Evolutionary conservation across 345 rosid genomes (phyloP).

Genomic region (Erucastrum elatum): DNA sequence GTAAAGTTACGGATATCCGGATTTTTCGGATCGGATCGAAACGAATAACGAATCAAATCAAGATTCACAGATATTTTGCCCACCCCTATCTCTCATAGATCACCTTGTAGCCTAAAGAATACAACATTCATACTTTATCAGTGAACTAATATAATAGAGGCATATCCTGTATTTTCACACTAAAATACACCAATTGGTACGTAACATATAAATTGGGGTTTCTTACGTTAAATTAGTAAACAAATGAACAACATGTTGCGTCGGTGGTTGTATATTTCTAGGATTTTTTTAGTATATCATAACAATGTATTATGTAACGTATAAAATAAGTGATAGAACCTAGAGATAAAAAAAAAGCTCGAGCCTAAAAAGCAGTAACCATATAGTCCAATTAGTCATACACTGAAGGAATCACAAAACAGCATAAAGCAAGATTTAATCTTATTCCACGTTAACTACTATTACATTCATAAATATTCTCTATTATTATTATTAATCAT

Average conservation of each 20-base stretch:
- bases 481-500: not conserved
- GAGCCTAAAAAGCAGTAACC: not conserved
- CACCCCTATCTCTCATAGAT: too few species aligned
- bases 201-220: not conserved
- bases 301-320: conserved; percentile 11
- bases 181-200: not conserved
- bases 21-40: too few species aligned
- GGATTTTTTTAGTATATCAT: not conserved
- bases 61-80: too few species aligned
- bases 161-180: not conserved
- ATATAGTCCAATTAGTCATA: not conserved
- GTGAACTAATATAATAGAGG: not conserved
- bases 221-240: not conserved
- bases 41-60: too few species aligned
- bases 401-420: not conserved
- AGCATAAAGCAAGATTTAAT: not conserved
- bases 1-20: too few species aligned
- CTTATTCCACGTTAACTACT: conserved; percentile 16
- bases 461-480: conserved; percentile 22
- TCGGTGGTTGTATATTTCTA: conserved; percentile 17
- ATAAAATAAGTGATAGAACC: not conserved
- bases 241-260: conserved; percentile 11
- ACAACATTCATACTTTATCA: too few species aligned
- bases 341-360: not conserved
- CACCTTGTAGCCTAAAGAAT: too few species aligned